Conservation (phyloP, 495 filamentous ascomycete genomes). For the Baudoinia panamericana region DNA sequence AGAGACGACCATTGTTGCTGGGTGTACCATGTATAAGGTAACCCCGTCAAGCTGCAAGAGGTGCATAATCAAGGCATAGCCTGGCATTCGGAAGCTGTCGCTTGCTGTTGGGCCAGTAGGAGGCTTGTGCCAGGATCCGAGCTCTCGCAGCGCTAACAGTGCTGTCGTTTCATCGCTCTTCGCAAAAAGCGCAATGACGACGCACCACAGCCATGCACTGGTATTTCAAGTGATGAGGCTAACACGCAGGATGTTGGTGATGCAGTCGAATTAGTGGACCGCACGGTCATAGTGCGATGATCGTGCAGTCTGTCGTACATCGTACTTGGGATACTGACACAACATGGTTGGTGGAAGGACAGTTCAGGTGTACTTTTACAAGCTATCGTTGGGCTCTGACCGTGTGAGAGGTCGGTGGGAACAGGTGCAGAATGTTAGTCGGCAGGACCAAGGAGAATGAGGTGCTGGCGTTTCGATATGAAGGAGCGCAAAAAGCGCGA, state of each 20-base stretch:
- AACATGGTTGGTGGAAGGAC: no score
- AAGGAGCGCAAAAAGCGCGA: no score
- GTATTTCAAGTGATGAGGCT: neutral
- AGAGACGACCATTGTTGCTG: neutral
- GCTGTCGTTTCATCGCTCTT: constrained; percentile 2
- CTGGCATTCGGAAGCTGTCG: neutral
- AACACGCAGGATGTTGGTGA: neutral
- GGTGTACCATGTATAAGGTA: constrained; percentile 1
- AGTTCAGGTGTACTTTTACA: no score
- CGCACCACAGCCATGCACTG: neutral
- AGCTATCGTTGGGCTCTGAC: no score
- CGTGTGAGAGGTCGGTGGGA: no score
- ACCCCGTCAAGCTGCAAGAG: neutral
- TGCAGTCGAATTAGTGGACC: no score
- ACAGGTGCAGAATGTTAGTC: no score
- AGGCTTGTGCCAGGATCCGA: neutral
- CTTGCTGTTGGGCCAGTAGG: neutral
- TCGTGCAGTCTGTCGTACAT: no score
- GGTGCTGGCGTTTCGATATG: no score
- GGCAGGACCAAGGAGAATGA: no score
- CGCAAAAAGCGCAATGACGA: neutral
- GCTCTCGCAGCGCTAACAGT: neutral
- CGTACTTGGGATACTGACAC: no score
- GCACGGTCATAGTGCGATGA: no score
- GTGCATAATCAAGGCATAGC: constrained; percentile 3